Percentiles rank a stretch among this genome's conserved stretches.
phyloP scores from a whole-genome alignment of 2,329 filamentous ascomycete genomes.

The Alternaria sp. region DNA sequence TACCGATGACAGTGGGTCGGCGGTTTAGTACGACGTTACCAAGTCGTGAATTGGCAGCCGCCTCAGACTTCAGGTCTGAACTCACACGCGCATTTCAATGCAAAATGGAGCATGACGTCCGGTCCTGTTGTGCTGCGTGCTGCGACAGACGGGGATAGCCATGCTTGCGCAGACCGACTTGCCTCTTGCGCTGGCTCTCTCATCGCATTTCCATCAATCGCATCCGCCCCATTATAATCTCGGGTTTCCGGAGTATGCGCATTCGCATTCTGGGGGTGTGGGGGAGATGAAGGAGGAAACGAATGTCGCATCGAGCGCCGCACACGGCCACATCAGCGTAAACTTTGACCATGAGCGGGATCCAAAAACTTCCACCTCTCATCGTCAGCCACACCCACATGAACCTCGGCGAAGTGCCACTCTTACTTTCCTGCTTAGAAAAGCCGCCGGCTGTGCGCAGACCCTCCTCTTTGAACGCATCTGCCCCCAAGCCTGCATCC shows the following conservation, averaged over 20 bases:
- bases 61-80: background rate
- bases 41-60: background rate
- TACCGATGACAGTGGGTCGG: slow-evolving; percentile 19
- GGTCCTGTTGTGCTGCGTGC: background rate
- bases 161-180: slow-evolving; percentile 3
- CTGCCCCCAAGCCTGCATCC: slow-evolving; percentile 7
- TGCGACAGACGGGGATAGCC: slow-evolving; percentile 8
- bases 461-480: background rate
- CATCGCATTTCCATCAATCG: slow-evolving; percentile 12
- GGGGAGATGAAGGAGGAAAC: slow-evolving; percentile 11
- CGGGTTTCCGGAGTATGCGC: slow-evolving; percentile 3
- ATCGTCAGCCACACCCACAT: slow-evolving; percentile 16
- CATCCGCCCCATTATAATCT: slow-evolving; percentile 1
- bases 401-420: slow-evolving; percentile 12
- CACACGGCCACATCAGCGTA: slow-evolving; percentile 11
- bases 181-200: background rate
- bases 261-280: slow-evolving; percentile 5
- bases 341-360: slow-evolving; percentile 15
- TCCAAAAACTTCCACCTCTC: slow-evolving; percentile 33
- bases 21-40: slow-evolving; percentile 16
- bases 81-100: background rate
- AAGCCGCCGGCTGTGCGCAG: slow-evolving; percentile 10
- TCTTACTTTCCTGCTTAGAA: slow-evolving; percentile 4
- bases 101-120: background rate
- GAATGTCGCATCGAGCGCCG: slow-evolving; percentile 11